Conservation (phyloP, 305 asterid genomes). For the Fraxinus xanthoxyloides region DNA sequence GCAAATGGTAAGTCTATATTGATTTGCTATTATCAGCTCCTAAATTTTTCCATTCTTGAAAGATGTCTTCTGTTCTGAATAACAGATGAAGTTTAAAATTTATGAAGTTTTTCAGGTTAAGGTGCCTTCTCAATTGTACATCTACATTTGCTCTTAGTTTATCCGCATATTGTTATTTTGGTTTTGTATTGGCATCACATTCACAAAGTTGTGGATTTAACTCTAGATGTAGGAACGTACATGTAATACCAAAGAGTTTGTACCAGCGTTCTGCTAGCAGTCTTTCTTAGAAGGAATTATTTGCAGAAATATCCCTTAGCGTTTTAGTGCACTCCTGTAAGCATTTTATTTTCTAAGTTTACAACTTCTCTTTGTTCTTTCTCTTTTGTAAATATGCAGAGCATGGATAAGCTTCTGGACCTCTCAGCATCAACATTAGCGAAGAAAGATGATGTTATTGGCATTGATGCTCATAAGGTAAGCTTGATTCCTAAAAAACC, state of each 20-base stretch:
- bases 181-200: slow-evolving; percentile 2
- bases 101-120: slow-evolving; percentile 12
- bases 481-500: slow-evolving; percentile 20
- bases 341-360: slow-evolving; percentile 11
- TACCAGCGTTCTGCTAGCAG: neutral
- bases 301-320: neutral
- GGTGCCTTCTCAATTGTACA: slow-evolving; percentile 4
- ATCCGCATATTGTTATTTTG: slow-evolving; percentile 6
- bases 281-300: slow-evolving; percentile 14
- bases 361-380: slow-evolving; percentile 14
- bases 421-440: slow-evolving; percentile 56
- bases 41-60: neutral
- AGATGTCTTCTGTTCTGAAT: neutral
- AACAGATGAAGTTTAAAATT: neutral
- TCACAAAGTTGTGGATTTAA: slow-evolving; percentile 4
- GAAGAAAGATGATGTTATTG: slow-evolving; percentile 57
- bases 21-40: neutral
- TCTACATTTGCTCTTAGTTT: neutral
- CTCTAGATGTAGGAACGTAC: neutral
- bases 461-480: slow-evolving; percentile 39
- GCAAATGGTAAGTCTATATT: slow-evolving; percentile 47
- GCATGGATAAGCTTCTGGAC: slow-evolving; percentile 66
- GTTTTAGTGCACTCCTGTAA: neutral
- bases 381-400: slow-evolving; percentile 45
- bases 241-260: neutral